These are phyloP conservation scores for Lupinus albus DNA, from an alignment of 306 rosid species.

Conservation along the genomic window DNA sequence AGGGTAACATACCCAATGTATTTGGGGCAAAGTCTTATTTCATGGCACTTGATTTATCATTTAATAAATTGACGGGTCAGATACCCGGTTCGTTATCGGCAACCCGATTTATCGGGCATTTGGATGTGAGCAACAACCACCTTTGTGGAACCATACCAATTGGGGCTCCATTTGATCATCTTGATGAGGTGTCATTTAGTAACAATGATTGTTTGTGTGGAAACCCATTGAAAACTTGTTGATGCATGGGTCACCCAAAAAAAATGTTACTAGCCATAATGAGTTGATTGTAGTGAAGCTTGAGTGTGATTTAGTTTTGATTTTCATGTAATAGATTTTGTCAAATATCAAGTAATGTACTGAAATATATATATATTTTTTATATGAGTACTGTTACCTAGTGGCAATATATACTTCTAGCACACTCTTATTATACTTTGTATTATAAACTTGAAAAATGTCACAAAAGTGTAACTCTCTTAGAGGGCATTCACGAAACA, in stretches of 20 bases:
- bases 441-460: too few relatives aligned
- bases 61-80: constrained; percentile 65
- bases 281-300: constrained; percentile 5
- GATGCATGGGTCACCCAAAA: constrained; percentile 30
- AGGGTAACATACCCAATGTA: constrained; percentile 70
- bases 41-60: constrained; percentile 78
- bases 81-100: constrained; percentile 68
- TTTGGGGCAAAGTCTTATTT: constrained; percentile 66
- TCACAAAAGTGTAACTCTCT: too few relatives aligned
- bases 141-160: constrained; percentile 83
- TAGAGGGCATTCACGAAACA: too few relatives aligned
- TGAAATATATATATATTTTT: too few relatives aligned
- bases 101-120: constrained; percentile 69
- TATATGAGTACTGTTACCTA: too few relatives aligned
- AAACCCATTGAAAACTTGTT: constrained; percentile 71
- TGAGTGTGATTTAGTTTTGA: constrained; percentile 37
- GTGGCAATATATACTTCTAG: too few relatives aligned
- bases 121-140: constrained; percentile 81
- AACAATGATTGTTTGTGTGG: constrained; percentile 89
- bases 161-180: constrained; percentile 79
- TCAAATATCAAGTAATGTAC: constrained; percentile 21
- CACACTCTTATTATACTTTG: too few relatives aligned
- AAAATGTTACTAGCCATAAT: background rate
- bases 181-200: constrained; percentile 73
- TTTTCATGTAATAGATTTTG: constrained; percentile 39